phyloP scores from a whole-genome alignment of 1,284 basidiomycete genomes.

The Ceratobasidium sp. region DNA sequence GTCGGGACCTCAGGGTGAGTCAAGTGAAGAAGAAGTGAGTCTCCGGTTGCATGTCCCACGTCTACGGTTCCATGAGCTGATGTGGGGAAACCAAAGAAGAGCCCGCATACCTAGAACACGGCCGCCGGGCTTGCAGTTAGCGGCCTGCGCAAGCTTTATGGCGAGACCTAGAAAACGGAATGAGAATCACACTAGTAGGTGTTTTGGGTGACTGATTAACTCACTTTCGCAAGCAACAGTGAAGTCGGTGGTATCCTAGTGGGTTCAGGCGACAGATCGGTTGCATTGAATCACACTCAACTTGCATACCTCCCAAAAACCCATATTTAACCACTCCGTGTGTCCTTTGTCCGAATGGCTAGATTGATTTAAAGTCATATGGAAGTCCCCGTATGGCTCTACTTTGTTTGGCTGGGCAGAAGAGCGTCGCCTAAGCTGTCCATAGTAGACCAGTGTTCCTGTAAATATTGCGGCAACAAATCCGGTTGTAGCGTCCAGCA shows the following conservation, averaged over 20 bases:
- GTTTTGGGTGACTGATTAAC: background rate
- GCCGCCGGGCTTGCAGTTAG: slow-evolving; percentile 56
- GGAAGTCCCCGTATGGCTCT: slow-evolving; percentile 32
- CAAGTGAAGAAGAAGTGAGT: slow-evolving; percentile 68
- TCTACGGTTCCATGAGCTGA: slow-evolving; percentile 55
- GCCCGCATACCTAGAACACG: slow-evolving; percentile 63
- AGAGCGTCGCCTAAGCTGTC: background rate
- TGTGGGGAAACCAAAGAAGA: background rate
- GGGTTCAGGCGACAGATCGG: background rate
- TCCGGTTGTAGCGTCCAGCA: background rate
- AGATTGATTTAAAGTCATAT: slow-evolving; percentile 12
- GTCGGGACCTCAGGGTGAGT: slow-evolving; percentile 60
- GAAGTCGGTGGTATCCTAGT: slow-evolving; percentile 62
- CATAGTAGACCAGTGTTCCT: background rate
- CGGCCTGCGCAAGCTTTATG: slow-evolving; percentile 61
- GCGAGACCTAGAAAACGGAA: slow-evolving; percentile 61
- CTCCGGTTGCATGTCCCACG: slow-evolving; percentile 76
- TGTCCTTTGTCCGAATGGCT: background rate
- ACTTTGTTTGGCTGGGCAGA: background rate
- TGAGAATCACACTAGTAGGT: background rate
- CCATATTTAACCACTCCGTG: slow-evolving; percentile 77
- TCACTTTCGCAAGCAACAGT: slow-evolving; percentile 70
- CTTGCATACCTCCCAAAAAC: slow-evolving; percentile 66
- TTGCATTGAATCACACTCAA: background rate
- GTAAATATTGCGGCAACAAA: background rate